Percentiles rank a stretch among this genome's conserved stretches.
Conservation (phyloP, 495 filamentous ascomycete species). For the Clavariopsis aquatica region DNA sequence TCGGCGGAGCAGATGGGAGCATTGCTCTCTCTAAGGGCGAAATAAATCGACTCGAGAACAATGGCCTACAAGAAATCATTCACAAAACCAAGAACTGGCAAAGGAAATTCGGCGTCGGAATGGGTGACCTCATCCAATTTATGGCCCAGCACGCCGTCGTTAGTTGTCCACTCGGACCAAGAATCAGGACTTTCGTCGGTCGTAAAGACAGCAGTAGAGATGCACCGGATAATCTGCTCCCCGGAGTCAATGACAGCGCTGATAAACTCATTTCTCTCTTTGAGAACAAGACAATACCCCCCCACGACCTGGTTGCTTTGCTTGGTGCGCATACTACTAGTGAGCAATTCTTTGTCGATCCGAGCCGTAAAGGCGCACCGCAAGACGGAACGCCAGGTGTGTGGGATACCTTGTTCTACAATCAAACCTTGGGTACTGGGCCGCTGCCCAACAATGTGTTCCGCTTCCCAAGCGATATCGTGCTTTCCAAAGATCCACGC, state of each 20-base stretch:
- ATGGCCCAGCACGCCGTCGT: conserved; percentile 33
- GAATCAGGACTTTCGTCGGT: conserved; percentile 45
- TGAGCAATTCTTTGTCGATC: conserved; percentile 50
- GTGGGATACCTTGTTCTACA: conserved; percentile 52
- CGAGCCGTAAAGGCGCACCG: conserved; percentile 36
- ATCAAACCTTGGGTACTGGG: conserved; percentile 40
- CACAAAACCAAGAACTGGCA: neutral
- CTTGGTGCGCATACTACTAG: conserved; percentile 54
- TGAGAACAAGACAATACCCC: conserved; percentile 51
- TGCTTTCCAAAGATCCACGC: conserved; percentile 45
- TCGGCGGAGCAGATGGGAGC: conserved; percentile 39
- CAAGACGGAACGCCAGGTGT: conserved; percentile 50
- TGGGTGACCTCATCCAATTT: conserved; percentile 40
- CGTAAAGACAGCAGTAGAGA: conserved; percentile 42
- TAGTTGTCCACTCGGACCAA: conserved; percentile 32
- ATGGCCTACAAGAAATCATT: conserved; percentile 29
- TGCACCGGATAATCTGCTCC: conserved; percentile 43
- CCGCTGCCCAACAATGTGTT: conserved; percentile 46
- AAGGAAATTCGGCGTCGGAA: conserved; percentile 30
- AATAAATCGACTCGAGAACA: conserved; percentile 34
- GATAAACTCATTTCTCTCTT: conserved; percentile 49
- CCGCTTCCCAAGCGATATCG: conserved; percentile 51
- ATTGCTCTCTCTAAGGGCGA: conserved; percentile 27
- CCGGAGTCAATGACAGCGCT: conserved; percentile 39
- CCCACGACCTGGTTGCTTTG: conserved; percentile 51